These are phyloP conservation scores for Diaporthe sp. DNA, from an alignment of 2,329 filamentous ascomycete genomes.

Conservation along the genomic window DNA sequence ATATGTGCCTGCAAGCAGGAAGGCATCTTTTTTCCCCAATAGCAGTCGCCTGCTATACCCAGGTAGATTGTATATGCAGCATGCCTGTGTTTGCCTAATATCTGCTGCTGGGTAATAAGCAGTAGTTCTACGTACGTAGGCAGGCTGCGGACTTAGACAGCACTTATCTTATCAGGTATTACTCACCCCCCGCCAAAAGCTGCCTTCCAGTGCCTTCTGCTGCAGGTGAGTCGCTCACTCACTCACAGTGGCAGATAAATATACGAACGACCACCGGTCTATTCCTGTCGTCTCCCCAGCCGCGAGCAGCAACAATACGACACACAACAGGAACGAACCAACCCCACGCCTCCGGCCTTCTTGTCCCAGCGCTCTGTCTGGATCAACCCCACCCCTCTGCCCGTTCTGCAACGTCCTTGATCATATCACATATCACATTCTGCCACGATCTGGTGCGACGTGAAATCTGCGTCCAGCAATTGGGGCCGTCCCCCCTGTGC, in stretches of 20 bases:
- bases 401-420: conserved; percentile 20
- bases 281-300: conserved; percentile 1
- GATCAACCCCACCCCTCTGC: conserved; percentile 5
- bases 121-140: not conserved
- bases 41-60: not conserved
- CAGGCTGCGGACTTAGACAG: not conserved
- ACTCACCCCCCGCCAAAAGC: conserved; percentile 30
- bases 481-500: not conserved
- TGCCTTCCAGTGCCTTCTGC: conserved; percentile 24
- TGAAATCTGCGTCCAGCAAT: conserved; percentile 29
- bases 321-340: conserved; percentile 16
- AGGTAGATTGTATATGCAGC: not conserved
- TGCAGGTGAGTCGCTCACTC: not conserved
- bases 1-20: not conserved
- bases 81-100: not conserved
- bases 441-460: conserved; percentile 34
- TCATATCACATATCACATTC: conserved; percentile 34
- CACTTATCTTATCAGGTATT: conserved; percentile 34
- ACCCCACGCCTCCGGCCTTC: not conserved
- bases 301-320: not conserved
- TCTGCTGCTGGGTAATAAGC: no score
- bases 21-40: not conserved
- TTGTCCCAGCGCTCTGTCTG: not conserved
- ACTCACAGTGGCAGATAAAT: conserved; percentile 9
- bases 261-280: conserved; percentile 1